phyloP scores from a whole-genome alignment of 257 asterid genomes.

The Rhazya stricta region DNA sequence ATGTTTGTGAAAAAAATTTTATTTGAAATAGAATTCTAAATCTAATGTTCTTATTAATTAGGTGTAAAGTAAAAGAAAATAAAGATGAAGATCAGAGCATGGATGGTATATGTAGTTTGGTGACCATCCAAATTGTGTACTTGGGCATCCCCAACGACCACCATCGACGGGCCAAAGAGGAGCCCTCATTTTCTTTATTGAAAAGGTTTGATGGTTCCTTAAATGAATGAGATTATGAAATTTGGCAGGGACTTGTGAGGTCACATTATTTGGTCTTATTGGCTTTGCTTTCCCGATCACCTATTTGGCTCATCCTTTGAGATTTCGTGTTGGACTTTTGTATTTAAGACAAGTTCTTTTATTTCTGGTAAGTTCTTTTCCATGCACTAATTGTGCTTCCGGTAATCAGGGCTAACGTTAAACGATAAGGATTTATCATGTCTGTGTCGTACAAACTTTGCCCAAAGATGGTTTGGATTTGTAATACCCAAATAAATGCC shows the following conservation, averaged over 20 bases:
- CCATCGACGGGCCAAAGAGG: constrained; percentile 39
- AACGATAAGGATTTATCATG: too few species aligned
- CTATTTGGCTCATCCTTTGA: background rate
- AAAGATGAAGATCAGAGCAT: constrained; percentile 7
- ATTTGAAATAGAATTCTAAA: too few species aligned
- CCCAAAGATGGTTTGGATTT: too few species aligned
- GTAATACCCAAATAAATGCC: too few species aligned
- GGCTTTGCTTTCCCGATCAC: background rate
- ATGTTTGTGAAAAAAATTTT: too few species aligned
- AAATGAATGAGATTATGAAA: background rate
- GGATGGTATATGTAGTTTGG: constrained; percentile 40
- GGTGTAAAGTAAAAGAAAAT: background rate
- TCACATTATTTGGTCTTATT: constrained; percentile 1
- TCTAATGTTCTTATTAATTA: background rate
- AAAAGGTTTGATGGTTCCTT: background rate
- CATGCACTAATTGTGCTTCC: background rate
- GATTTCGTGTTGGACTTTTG: constrained; percentile 3
- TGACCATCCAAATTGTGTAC: constrained; percentile 36
- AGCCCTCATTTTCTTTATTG: constrained; percentile 26
- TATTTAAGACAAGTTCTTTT: background rate
- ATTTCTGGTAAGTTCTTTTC: background rate
- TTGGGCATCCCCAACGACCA: constrained; percentile 48
- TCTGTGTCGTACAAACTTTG: too few species aligned
- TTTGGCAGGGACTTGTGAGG: background rate
- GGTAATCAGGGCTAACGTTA: background rate